These are phyloP conservation scores for Russula griseocarnosa DNA, from an alignment of 768 basidiomycete genomes.

Conservation along the genomic window DNA sequence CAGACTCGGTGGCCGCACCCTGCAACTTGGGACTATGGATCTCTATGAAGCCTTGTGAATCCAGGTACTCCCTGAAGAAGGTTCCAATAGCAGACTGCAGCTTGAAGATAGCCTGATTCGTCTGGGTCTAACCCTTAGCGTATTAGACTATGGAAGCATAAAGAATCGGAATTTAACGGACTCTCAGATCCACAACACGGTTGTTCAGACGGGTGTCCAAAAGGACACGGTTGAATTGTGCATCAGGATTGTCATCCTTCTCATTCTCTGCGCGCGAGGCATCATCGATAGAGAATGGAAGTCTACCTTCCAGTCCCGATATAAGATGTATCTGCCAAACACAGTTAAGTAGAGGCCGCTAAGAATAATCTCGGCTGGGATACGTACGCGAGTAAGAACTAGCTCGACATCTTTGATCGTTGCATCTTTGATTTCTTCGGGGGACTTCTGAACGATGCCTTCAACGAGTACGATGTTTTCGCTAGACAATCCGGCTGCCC, in stretches of 20 bases:
- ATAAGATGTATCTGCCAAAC: conserved; percentile 67
- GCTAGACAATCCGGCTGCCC: conserved; percentile 67
- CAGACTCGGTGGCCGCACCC: conserved; percentile 94
- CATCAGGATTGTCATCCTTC: conserved; percentile 47
- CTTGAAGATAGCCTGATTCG: conserved; percentile 94
- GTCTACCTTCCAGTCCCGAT: conserved; percentile 68
- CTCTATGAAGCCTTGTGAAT: conserved; percentile 74
- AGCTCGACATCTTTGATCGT: conserved; percentile 85
- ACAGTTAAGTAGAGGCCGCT: background rate
- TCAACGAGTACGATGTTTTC: conserved; percentile 93
- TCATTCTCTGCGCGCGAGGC: conserved; percentile 81
- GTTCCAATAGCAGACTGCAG: conserved; percentile 85
- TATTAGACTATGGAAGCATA: conserved; percentile 6
- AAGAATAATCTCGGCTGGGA: background rate
- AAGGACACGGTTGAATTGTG: conserved; percentile 73
- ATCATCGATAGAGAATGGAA: conserved; percentile 93
- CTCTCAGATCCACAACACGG: conserved; percentile 89
- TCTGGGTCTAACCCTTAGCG: conserved; percentile 61
- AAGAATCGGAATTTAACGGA: conserved; percentile 37
- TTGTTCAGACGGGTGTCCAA: conserved; percentile 94
- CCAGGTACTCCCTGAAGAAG: conserved; percentile 81
- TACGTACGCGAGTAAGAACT: conserved; percentile 68
- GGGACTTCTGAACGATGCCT: conserved; percentile 73
- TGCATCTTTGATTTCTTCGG: conserved; percentile 87
- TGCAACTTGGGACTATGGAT: conserved; percentile 98